Conservation (phyloP, 2,329 filamentous ascomycete species). For the Colletotrichum truncatum region DNA sequence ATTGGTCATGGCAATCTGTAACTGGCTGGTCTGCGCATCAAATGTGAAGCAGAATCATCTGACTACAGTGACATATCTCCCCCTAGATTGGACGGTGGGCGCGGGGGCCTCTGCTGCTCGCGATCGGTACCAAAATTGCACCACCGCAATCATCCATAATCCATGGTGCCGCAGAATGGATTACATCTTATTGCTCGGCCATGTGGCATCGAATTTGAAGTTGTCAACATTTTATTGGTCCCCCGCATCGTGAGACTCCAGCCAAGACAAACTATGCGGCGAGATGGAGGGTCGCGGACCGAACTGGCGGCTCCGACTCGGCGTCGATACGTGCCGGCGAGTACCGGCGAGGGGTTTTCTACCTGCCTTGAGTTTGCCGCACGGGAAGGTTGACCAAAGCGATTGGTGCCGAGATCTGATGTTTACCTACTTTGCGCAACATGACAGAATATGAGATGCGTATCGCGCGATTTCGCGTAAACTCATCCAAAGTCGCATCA, state of each 20-base stretch:
- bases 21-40: not conserved
- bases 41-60: not conserved
- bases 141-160: conserved; percentile 6
- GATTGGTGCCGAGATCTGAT: not conserved
- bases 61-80: not conserved
- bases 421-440: no score
- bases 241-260: not conserved
- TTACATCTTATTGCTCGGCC: not conserved
- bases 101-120: conserved; percentile 10
- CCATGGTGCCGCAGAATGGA: not conserved
- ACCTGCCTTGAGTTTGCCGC: not conserved
- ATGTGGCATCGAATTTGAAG: not conserved
- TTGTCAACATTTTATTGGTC: not conserved
- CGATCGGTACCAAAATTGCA: conserved; percentile 26
- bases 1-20: not conserved
- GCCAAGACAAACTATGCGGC: conserved; percentile 3
- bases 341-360: not conserved
- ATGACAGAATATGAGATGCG: conserved; percentile 12
- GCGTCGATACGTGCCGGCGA: conserved; percentile 10
- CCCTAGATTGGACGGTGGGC: not conserved
- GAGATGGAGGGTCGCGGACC: not conserved
- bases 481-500: not conserved
- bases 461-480: conserved; percentile 18
- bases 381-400: not conserved
- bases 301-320: conserved; percentile 14